Evolutionary conservation across 257 asterid genomes (phyloP).

Genomic region (Coffea canephora): DNA sequence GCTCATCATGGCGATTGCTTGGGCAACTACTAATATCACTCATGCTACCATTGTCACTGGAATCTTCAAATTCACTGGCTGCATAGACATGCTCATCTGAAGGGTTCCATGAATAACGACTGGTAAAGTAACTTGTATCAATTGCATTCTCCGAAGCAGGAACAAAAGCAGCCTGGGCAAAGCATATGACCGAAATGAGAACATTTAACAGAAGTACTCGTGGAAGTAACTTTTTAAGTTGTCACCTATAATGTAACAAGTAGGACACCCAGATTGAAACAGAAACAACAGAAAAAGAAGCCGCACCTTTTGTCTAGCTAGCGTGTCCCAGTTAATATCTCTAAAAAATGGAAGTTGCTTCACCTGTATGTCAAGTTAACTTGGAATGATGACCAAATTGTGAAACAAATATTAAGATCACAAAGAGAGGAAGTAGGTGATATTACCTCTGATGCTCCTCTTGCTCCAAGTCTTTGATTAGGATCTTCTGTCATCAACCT

Average conservation of each 20-base stretch:
- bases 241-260: not conserved
- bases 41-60: constrained; percentile 77
- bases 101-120: constrained; percentile 92
- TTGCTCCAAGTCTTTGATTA: constrained; percentile 89
- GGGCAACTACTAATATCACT: constrained; percentile 84
- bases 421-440: not conserved
- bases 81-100: constrained; percentile 87
- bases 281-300: not conserved
- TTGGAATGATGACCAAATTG: not conserved
- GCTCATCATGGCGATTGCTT: constrained; percentile 91
- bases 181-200: constrained; percentile 8
- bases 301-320: constrained; percentile 91
- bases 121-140: constrained; percentile 94
- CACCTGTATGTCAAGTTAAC: constrained; percentile 51
- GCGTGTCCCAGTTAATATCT: constrained; percentile 98
- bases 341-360: constrained; percentile 88
- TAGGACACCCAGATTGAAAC: not conserved
- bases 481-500: constrained; percentile 98
- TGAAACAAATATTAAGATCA: not conserved
- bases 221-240: not conserved
- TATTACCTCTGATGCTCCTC: constrained; percentile 86
- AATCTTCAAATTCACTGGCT: constrained; percentile 81
- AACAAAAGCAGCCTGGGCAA: constrained; percentile 82
- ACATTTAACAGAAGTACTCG: not conserved
- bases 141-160: constrained; percentile 91